Base-by-base conservation (phyloP, 1,284 basidiomycete genomes). In the Schizophyllum amplum region DNA sequence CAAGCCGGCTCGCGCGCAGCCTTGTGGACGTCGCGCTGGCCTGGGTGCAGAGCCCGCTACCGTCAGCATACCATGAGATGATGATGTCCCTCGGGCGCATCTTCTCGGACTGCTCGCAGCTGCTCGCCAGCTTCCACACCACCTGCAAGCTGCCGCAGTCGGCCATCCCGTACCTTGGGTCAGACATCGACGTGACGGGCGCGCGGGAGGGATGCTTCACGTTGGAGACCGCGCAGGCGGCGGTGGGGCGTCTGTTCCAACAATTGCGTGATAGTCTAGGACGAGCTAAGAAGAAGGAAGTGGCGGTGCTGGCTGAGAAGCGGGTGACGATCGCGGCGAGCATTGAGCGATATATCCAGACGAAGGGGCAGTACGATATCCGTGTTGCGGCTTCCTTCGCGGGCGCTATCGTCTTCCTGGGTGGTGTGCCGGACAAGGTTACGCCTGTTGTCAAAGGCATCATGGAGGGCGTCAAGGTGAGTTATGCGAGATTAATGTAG, bases 381-480 rank as follows among this genome's bases (percentile, higher is more conserved):
- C 88, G 94, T 54, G 87, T 98, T 13, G 87, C 85, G 7, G 92
- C 97, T 7, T 85, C 92, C 0, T 89, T 97, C 63, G 93, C 95
- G 11, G 88, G 90, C 2, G 94, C 96, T 0, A 89, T 96, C 61
- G 89, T 99, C 20, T 87, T 92, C 4, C 83, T 96, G 61, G 80
- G 82, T 65, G 83, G 83, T 42, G 86, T 92, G 42, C 94, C 95
- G 0, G 84, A 92, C 61, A 99, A 98, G 75, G 87, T 99, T 61
- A 98, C 94, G 63, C 96, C 91, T 0, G 86, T 99, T 51, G 94
- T 99, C 55, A 94, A 97, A 71, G 94, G 92, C 46, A 86, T 99
- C 62, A 99, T 98, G 90, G 97, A 96, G 63, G 93, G 94, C 42
- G 89, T 99, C 75, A 99, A 98, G 82, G 93, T 90, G 53, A 55